phyloP scores from a whole-genome alignment of 2,329 filamentous ascomycete species.

The Bipolaris oryzae region DNA sequence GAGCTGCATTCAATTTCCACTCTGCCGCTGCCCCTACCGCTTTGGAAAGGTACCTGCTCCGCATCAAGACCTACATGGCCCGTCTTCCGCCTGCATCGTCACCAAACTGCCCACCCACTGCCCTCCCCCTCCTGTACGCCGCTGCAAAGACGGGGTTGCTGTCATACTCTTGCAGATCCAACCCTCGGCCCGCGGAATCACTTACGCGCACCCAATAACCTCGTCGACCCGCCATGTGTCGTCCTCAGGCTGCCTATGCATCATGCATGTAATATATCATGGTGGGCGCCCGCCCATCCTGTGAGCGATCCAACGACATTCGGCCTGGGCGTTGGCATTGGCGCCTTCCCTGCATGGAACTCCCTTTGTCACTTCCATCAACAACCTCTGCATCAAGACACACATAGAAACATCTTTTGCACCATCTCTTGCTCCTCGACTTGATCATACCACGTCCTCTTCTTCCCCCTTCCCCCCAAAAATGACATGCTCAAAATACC shows the following conservation, averaged over 20 bases:
- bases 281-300: conserved; percentile 35
- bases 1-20: conserved; percentile 41
- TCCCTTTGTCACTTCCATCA: conserved; percentile 9
- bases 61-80: conserved; percentile 45
- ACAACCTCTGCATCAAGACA: conserved; percentile 13
- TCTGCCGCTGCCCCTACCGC: conserved; percentile 29
- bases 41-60: conserved; percentile 42
- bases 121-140: conserved; percentile 33
- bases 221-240: conserved; percentile 17
- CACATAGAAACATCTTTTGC: conserved; percentile 9
- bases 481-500: not conserved
- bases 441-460: not conserved
- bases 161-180: conserved; percentile 48
- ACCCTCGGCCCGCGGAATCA: conserved; percentile 40
- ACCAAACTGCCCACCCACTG: not conserved
- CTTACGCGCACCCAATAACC: conserved; percentile 40
- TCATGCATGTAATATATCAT: conserved; percentile 30
- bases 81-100: conserved; percentile 38
- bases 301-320: conserved; percentile 37
- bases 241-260: conserved; percentile 36
- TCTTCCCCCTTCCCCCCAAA: too few relatives aligned
- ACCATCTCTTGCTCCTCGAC: not conserved
- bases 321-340: conserved; percentile 19
- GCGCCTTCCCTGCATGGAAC: conserved; percentile 31
- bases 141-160: conserved; percentile 40